Evolutionary conservation across 208 protist genomes (phyloP).

Genomic region (Acanthamoeba lugdunensis): DNA sequence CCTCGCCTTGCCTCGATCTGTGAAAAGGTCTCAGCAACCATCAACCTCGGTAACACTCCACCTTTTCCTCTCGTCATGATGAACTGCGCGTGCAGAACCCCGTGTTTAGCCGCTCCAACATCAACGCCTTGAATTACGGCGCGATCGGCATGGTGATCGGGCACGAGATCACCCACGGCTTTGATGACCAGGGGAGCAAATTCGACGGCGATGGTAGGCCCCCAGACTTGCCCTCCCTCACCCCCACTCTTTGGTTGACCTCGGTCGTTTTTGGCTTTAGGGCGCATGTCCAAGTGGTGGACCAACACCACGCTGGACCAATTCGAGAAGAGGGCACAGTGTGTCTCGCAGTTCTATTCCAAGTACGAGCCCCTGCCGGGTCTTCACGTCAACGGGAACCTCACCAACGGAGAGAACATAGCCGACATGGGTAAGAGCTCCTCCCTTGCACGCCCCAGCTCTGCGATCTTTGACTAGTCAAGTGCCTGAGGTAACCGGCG

Average conservation of each 20-base stretch:
- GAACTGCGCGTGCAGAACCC: not conserved
- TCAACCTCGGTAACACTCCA: no score
- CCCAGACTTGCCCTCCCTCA: not conserved
- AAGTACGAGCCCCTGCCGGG: slow-evolving; percentile 29
- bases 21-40: no score
- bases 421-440: slow-evolving; percentile 58
- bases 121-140: slow-evolving; percentile 61
- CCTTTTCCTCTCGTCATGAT: not conserved
- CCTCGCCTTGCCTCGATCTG: no score
- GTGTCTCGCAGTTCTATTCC: slow-evolving; percentile 59
- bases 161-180: slow-evolving; percentile 68
- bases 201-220: slow-evolving; percentile 21
- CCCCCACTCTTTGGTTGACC: not conserved
- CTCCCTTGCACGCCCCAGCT: not conserved
- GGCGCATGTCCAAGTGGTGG: slow-evolving; percentile 57
- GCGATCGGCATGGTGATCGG: slow-evolving; percentile 70
- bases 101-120: slow-evolving; percentile 16
- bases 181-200: slow-evolving; percentile 56
- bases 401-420: slow-evolving; percentile 72
- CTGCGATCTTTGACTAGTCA: no score
- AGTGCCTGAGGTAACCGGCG: no score
- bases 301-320: slow-evolving; percentile 8
- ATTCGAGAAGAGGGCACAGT: slow-evolving; percentile 42
- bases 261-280: not conserved
- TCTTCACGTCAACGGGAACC: slow-evolving; percentile 47